A percentile compares a stretch with the other conserved stretches of the same genome.
phyloP scores from a whole-genome alignment of 495 filamentous ascomycete species.

The Chaetomium fimeti region DNA sequence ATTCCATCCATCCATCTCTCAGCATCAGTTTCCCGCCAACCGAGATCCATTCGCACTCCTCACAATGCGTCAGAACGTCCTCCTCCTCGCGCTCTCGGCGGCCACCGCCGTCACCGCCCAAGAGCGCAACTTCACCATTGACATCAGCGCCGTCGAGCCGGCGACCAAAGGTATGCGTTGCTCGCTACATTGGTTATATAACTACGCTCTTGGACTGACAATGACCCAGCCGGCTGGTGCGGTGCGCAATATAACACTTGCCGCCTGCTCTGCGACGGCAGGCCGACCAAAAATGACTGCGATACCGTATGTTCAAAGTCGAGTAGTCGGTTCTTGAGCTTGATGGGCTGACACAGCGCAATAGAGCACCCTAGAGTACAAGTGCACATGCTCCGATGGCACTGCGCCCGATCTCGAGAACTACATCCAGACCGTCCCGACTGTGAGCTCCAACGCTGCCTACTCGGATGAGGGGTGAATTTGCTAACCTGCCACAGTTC shows the following conservation, averaged over 20 bases:
- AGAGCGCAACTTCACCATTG: conserved; percentile 37
- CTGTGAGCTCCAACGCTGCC: conserved; percentile 24
- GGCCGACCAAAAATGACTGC: conserved; percentile 31
- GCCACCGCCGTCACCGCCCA: conserved; percentile 32
- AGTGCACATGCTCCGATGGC: conserved; percentile 38
- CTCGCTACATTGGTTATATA: not conserved
- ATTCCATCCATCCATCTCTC: conserved; percentile 9
- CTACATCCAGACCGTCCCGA: conserved; percentile 40
- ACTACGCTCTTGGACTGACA: conserved; percentile 7
- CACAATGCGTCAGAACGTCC: conserved; percentile 35
- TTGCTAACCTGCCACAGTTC: conserved; percentile 27
- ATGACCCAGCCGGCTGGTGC: conserved; percentile 37
- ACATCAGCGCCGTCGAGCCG: conserved; percentile 25
- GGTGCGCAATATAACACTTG: conserved; percentile 39
- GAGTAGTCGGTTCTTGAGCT: not conserved
- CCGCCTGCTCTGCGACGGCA: conserved; percentile 33
- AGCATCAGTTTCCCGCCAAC: conserved; percentile 13
- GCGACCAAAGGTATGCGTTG: conserved; percentile 23
- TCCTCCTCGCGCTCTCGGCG: conserved; percentile 38
- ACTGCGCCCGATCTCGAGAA: conserved; percentile 39
- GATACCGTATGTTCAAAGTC: conserved; percentile 28
- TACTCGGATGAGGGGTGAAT: not conserved
- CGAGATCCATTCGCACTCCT: conserved; percentile 1
- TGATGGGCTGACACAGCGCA: conserved; percentile 16
- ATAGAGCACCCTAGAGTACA: conserved; percentile 33